These are phyloP conservation scores for Saccharomycopsis guyanensis DNA, from an alignment of 805 yeast species.

Conservation along the genomic window DNA sequence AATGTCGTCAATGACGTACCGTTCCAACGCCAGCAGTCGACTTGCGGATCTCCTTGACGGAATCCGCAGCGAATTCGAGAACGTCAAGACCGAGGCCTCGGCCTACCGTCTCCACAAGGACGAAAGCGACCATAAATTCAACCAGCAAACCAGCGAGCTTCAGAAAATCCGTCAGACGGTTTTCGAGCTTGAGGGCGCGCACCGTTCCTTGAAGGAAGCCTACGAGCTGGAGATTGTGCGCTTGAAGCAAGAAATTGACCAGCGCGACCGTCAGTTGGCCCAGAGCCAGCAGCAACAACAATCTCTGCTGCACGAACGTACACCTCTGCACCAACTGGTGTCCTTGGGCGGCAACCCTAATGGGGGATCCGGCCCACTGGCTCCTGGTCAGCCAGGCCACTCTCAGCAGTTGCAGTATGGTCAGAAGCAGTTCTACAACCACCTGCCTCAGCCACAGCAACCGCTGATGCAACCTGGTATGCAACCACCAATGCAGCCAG, in stretches of 20 bases:
- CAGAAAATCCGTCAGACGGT: conserved; percentile 92
- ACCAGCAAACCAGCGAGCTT: conserved; percentile 88
- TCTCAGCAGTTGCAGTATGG: conserved; percentile 24
- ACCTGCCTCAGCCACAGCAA: background rate
- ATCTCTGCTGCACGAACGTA: conserved; percentile 24
- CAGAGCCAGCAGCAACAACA: conserved; percentile 39
- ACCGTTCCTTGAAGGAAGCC: conserved; percentile 89
- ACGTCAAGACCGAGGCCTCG: conserved; percentile 77
- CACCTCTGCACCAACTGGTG: conserved; percentile 12
- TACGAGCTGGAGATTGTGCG: conserved; percentile 89
- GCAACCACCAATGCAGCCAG: conserved; percentile 9
- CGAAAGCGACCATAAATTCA: conserved; percentile 82
- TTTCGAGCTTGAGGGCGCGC: conserved; percentile 88
- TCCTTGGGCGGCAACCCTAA: conserved; percentile 15
- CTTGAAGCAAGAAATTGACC: conserved; percentile 78
- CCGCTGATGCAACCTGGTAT: conserved; percentile 21
- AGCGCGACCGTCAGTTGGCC: conserved; percentile 54
- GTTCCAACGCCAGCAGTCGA: background rate
- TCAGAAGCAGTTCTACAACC: conserved; percentile 19
- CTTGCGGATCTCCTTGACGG: conserved; percentile 76
- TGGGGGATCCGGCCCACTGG: conserved; percentile 11
- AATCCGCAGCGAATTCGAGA: conserved; percentile 84
- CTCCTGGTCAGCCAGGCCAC: conserved; percentile 17
- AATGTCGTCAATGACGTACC: conserved; percentile 1
- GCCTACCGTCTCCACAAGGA: conserved; percentile 79